Evolutionary conservation across 2,329 filamentous ascomycete genomes (phyloP).

Genomic region (Talaromyces rugulosus): DNA sequence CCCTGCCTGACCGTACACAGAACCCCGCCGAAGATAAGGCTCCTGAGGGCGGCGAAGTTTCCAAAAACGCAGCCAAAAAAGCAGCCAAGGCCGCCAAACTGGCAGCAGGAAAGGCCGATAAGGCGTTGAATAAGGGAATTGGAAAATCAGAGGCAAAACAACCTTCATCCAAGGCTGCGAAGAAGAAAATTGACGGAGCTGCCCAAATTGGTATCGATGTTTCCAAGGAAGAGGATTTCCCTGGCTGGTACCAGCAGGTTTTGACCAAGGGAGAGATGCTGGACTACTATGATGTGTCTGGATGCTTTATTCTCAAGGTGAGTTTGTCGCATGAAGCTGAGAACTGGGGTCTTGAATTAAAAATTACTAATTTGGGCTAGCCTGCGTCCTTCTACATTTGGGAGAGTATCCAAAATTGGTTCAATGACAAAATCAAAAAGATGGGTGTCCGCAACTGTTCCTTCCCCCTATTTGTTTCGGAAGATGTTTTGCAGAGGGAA

Average conservation of each 20-base stretch:
- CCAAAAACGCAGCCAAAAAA: constrained; percentile 45
- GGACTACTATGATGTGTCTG: constrained; percentile 97
- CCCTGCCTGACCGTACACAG: constrained; percentile 35
- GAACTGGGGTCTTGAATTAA: neutral
- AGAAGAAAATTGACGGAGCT: constrained; percentile 57
- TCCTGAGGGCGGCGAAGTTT: constrained; percentile 30
- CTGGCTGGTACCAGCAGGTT: constrained; percentile 96
- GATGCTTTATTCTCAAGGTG: constrained; percentile 88
- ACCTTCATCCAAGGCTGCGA: constrained; percentile 36
- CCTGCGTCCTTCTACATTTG: constrained; percentile 64
- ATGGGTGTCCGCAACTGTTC: constrained; percentile 93
- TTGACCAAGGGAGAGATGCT: constrained; percentile 96
- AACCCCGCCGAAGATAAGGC: constrained; percentile 33
- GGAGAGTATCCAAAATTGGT: constrained; percentile 59
- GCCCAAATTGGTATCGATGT: constrained; percentile 82
- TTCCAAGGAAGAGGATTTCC: constrained; percentile 79
- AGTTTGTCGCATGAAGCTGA: constrained; percentile 6
- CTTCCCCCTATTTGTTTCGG: constrained; percentile 92
- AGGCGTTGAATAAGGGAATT: constrained; percentile 33
- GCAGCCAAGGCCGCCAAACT: constrained; percentile 46
- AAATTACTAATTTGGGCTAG: constrained; percentile 26
- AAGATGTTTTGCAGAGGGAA: constrained; percentile 79
- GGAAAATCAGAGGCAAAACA: constrained; percentile 45
- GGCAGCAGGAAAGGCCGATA: constrained; percentile 37
- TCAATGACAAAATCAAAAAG: constrained; percentile 69